These are phyloP conservation scores for Nasturtium officinale DNA, from an alignment of 345 rosid species.

Conservation along the genomic window DNA sequence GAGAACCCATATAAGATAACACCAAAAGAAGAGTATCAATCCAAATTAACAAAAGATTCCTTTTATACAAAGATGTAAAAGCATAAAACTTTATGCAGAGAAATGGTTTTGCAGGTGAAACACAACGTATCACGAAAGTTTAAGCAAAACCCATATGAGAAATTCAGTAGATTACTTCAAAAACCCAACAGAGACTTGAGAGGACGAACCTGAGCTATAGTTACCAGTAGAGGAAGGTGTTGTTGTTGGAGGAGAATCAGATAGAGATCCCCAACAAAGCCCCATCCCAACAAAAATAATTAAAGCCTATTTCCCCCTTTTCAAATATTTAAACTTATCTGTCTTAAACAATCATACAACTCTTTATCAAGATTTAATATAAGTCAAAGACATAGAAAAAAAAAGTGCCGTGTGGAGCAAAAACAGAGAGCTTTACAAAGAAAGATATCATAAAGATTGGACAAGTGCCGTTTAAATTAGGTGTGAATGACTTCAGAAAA, in stretches of 20 bases:
- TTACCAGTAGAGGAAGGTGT: constrained; percentile 58
- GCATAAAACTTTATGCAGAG: constrained; percentile 16
- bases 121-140: constrained; percentile 26
- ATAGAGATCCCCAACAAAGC: constrained; percentile 63
- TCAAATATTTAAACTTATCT: constrained; percentile 15
- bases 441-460: constrained; percentile 8
- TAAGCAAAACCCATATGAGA: constrained; percentile 32
- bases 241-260: constrained; percentile 47
- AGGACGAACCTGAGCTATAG: constrained; percentile 57
- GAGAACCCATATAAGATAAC: constrained; percentile 14
- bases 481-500: constrained; percentile 29
- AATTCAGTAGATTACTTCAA: constrained; percentile 23
- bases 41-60: constrained; percentile 5
- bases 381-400: constrained; percentile 17
- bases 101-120: constrained; percentile 5
- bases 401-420: constrained; percentile 31
- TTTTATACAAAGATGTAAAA: constrained; percentile 14
- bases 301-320: not conserved
- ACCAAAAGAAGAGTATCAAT: constrained; percentile 14
- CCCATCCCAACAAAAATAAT: constrained; percentile 50
- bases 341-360: constrained; percentile 13
- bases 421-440: constrained; percentile 38
- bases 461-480: constrained; percentile 16
- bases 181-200: not conserved
- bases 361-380: not conserved